These are phyloP conservation scores for Noccaea bulbosa DNA, from an alignment of 345 rosid genomes.

Conservation along the genomic window DNA sequence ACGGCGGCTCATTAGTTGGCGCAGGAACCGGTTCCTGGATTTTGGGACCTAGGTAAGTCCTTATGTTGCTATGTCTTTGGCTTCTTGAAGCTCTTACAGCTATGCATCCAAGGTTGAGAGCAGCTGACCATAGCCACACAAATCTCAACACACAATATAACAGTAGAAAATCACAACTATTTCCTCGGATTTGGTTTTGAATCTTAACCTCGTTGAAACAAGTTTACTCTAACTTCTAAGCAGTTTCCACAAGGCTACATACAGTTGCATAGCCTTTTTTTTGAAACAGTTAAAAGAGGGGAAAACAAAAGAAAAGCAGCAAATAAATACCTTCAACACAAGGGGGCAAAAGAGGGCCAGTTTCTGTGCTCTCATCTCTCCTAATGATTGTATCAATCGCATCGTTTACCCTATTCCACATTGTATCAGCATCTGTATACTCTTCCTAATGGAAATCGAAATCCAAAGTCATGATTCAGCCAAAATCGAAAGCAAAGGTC, in stretches of 20 bases:
- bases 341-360: conserved; percentile 90
- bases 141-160: not conserved
- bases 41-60: conserved; percentile 80
- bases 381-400: conserved; percentile 90
- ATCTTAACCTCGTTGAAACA: not conserved
- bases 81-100: conserved; percentile 96
- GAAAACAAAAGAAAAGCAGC: not conserved
- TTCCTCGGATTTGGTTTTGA: not conserved
- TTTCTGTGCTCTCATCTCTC: conserved; percentile 82
- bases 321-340: conserved; percentile 88
- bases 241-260: not conserved
- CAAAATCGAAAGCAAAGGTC: not conserved
- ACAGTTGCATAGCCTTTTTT: not conserved
- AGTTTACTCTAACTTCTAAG: not conserved
- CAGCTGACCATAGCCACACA: conserved; percentile 55
- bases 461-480: conserved; percentile 28
- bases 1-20: conserved; percentile 42
- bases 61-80: conserved; percentile 82
- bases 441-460: conserved; percentile 58
- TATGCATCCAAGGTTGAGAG: conserved; percentile 89
- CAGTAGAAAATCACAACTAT: not conserved
- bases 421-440: conserved; percentile 69
- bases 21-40: conserved; percentile 56
- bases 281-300: conserved; percentile 29
- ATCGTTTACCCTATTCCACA: conserved; percentile 94